Evolutionary conservation across 164 flowering plant species (phyloP).

Genomic region (Kalanchoe fedtschenkoi): DNA sequence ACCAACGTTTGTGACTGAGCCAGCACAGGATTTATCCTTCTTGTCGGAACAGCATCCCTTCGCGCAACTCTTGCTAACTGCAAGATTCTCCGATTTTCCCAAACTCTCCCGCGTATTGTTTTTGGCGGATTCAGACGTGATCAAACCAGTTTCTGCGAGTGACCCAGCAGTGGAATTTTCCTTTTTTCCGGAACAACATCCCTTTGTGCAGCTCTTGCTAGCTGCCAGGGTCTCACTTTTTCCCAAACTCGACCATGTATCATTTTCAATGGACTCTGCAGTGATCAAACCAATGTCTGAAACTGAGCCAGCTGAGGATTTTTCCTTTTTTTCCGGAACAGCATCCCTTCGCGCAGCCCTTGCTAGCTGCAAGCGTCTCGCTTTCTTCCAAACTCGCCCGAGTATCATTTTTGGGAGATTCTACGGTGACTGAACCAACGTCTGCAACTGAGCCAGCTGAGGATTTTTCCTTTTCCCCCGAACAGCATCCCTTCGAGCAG

Average conservation of each 20-base stretch:
- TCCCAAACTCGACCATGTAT: too few relatives aligned
- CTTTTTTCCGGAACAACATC: too few relatives aligned
- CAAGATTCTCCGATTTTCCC: conserved; percentile 29
- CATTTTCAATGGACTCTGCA: too few relatives aligned
- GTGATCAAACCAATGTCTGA: too few relatives aligned
- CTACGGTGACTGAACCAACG: neutral
- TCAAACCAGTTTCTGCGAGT: too few relatives aligned
- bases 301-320: too few relatives aligned
- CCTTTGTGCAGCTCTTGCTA: too few relatives aligned
- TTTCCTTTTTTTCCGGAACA: conserved; percentile 12
- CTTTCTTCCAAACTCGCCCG: conserved; percentile 22
- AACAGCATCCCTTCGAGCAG: neutral
- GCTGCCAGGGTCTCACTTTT: too few relatives aligned
- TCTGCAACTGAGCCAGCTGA: neutral
- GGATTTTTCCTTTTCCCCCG: neutral
- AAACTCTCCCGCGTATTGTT: conserved; percentile 7
- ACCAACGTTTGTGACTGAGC: too few relatives aligned
- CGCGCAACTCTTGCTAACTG: conserved; percentile 40
- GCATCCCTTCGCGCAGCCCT: conserved; percentile 41
- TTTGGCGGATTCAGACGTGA: neutral
- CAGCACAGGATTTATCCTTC: too few relatives aligned
- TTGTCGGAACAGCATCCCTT: conserved; percentile 42
- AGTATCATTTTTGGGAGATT: neutral
- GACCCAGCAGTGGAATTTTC: too few relatives aligned
- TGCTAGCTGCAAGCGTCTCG: conserved; percentile 37